These are phyloP conservation scores for Alternaria sp. DNA, from an alignment of 2,329 filamentous ascomycete species.

Conservation along the genomic window DNA sequence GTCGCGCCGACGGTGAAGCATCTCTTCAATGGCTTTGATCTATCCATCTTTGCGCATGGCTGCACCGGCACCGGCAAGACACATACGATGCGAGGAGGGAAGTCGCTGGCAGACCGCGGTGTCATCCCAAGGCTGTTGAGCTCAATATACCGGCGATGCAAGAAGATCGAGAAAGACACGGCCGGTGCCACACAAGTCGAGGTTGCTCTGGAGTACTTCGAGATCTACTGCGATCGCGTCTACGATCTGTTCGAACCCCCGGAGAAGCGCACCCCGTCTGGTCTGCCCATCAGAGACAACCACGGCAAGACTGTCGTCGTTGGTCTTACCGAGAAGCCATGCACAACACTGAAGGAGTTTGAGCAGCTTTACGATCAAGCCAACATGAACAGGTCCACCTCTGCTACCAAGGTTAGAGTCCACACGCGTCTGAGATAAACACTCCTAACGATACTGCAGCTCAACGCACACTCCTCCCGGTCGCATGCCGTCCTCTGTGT, in stretches of 20 bases:
- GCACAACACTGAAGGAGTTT: constrained; percentile 87
- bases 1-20: constrained; percentile 90
- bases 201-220: constrained; percentile 88
- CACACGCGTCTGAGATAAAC: background rate
- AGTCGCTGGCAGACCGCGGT: constrained; percentile 84
- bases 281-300: constrained; percentile 83
- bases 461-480: constrained; percentile 89
- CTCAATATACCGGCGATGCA: constrained; percentile 82
- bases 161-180: constrained; percentile 84
- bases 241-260: constrained; percentile 88
- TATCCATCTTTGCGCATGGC: constrained; percentile 89
- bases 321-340: constrained; percentile 82
- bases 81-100: constrained; percentile 92
- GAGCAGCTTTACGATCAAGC: constrained; percentile 89
- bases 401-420: constrained; percentile 74
- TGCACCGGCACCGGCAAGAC: constrained; percentile 95
- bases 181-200: constrained; percentile 73
- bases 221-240: constrained; percentile 97
- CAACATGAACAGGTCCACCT: constrained; percentile 88
- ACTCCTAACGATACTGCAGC: constrained; percentile 49
- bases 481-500: constrained; percentile 92
- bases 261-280: constrained; percentile 83
- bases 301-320: constrained; percentile 87
- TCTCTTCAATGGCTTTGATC: constrained; percentile 79
- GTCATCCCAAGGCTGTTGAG: constrained; percentile 88